phyloP scores from a whole-genome alignment of 495 filamentous ascomycete genomes.

The Penicillium longicatenatum region DNA sequence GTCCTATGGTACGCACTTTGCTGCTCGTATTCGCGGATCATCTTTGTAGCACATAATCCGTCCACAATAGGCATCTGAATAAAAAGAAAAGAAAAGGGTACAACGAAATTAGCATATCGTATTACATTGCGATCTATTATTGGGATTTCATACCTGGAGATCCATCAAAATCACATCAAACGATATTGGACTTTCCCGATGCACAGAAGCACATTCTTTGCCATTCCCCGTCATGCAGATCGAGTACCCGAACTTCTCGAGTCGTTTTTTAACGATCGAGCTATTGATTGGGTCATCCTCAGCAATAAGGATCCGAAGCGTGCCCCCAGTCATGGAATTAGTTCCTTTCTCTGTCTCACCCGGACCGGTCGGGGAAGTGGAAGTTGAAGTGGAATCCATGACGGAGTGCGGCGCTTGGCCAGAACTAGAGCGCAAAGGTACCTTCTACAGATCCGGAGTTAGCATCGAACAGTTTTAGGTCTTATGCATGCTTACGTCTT shows the following conservation, averaged over 20 bases:
- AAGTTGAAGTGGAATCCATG: not conserved
- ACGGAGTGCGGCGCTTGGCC: not conserved
- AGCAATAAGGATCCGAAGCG: slow-evolving; percentile 71
- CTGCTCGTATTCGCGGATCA: slow-evolving; percentile 74
- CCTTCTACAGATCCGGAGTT: not conserved
- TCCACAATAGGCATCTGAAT: slow-evolving; percentile 88
- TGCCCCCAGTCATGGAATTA: not conserved
- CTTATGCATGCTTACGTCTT: not conserved
- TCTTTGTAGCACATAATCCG: slow-evolving; percentile 73
- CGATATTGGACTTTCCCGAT: slow-evolving; percentile 53
- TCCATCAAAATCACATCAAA: slow-evolving; percentile 94
- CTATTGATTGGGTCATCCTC: slow-evolving; percentile 92
- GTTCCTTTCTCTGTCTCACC: not conserved
- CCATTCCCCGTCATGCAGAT: slow-evolving; percentile 76
- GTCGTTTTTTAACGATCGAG: slow-evolving; percentile 75
- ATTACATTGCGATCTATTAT: not conserved
- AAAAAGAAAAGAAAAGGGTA: not conserved
- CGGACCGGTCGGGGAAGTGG: not conserved
- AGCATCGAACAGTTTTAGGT: not conserved
- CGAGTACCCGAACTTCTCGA: slow-evolving; percentile 75
- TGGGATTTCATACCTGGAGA: slow-evolving; percentile 66
- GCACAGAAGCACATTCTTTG: slow-evolving; percentile 74
- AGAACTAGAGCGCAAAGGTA: not conserved
- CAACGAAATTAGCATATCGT: slow-evolving; percentile 3
- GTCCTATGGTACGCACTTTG: slow-evolving; percentile 51